Base-by-base conservation (phyloP, 495 filamentous ascomycete species). In the Aspergillus avenaceus region DNA sequence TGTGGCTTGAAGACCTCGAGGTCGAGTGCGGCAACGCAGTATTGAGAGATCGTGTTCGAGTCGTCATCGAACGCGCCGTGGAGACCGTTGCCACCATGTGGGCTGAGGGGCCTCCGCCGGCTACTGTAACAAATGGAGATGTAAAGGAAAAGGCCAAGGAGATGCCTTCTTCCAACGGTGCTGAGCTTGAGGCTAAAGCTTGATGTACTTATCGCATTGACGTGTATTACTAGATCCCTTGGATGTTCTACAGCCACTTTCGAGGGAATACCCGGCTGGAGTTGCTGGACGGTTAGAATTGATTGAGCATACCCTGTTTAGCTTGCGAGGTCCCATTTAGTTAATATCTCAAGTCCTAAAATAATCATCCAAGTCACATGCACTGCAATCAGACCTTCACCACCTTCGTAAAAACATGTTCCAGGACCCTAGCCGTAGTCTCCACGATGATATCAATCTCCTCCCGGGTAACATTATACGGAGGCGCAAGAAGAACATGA, bases 1-100 rank as follows among this genome's bases (percentile, higher is more conserved):
- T 98, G 6, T 97, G 90, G 91, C 76, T 98, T 25, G 92, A 97
- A 75, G 80, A 84, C 40, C 63, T 97, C 40, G 88, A 92, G 56
- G 88, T 98, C 0, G 95, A 97, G 65, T 91, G 91, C 65, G 70
- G 66, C 23, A 87, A 85, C 54, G 70, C 79, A 55, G 80, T 88
- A 41, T 74, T 95, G 62, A 78, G 78, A 49, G 88, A 95, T 62
- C 72, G 93, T 40, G 86, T 98, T 6, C 80, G 85, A 55, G 88
- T 88, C 3, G 89, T 97, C 16, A 87, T 97, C 23, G 93, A 97
- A 64, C 73, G 93, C 55, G 90, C 88, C 2, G 83, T 95, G n/a
- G 93, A 96, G 74, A 88, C 88, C 13, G 85, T 91, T 4, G 88
- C 88, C 45, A 87, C 87, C 25, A 71, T 97, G 55, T 85, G 83